These are phyloP conservation scores for Quercus lobata DNA, from an alignment of 331 rosid species.

Conservation along the genomic window DNA sequence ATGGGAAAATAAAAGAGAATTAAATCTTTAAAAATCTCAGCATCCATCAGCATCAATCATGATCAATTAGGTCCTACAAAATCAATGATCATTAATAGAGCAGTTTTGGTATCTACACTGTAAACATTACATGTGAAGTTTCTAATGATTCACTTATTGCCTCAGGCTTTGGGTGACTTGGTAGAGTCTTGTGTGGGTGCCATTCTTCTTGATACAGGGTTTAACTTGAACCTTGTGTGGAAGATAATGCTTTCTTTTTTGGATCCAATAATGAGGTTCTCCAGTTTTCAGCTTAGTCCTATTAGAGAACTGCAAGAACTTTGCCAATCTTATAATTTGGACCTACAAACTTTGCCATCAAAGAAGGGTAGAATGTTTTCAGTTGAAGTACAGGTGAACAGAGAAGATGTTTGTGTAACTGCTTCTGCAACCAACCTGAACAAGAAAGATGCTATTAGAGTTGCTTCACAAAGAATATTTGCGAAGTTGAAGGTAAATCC, in stretches of 20 bases:
- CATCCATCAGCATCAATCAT: too few relatives aligned
- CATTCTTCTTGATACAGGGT: conserved; percentile 87
- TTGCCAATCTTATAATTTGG: conserved; percentile 56
- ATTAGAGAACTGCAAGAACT: conserved; percentile 78
- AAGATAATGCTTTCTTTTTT: conserved; percentile 65
- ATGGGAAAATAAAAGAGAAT: too few relatives aligned
- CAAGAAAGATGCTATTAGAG: conserved; percentile 54
- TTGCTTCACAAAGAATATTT: conserved; percentile 48
- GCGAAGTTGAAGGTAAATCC: conserved; percentile 52
- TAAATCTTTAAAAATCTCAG: too few relatives aligned
- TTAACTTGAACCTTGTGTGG: conserved; percentile 69
- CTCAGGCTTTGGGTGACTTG: conserved; percentile 89
- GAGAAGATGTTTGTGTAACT: conserved; percentile 30
- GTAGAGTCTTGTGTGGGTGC: conserved; percentile 94
- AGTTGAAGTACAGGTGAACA: conserved; percentile 47
- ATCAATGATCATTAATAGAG: too few relatives aligned
- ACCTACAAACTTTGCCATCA: conserved; percentile 12
- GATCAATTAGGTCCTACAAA: too few relatives aligned
- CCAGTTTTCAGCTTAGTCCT: conserved; percentile 75
- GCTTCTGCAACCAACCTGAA: conserved; percentile 41
- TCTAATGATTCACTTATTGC: conserved; percentile 16
- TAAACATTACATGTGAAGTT: neutral
- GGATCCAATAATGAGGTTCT: conserved; percentile 67
- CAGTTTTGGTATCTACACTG: too few relatives aligned
- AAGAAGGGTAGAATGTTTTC: conserved; percentile 33